A percentile compares a stretch with the other conserved stretches of the same genome.
These are phyloP conservation scores for Porodaedalea pini DNA, from an alignment of 1,284 basidiomycete genomes.

Conservation along the genomic window DNA sequence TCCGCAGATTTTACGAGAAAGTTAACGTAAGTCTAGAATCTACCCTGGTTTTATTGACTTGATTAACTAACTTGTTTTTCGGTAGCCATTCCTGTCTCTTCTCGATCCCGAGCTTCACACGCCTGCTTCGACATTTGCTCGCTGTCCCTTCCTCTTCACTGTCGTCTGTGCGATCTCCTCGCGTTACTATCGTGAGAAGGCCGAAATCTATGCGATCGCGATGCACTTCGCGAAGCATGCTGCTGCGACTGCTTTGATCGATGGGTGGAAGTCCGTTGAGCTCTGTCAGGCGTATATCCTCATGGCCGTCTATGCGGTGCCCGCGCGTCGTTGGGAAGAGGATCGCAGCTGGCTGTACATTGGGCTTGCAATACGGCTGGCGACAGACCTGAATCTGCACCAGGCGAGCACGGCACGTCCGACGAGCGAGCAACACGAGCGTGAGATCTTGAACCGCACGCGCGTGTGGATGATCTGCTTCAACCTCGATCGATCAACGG, in stretches of 20 bases:
- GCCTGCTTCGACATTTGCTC: constrained; percentile 64
- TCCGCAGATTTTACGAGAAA: constrained; percentile 58
- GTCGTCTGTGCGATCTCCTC: constrained; percentile 79
- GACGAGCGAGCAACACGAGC: constrained; percentile 61
- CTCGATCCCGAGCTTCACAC: constrained; percentile 74
- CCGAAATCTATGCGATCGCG: constrained; percentile 77
- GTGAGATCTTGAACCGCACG: constrained; percentile 77
- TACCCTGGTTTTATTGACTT: constrained; percentile 1
- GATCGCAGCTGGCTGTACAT: constrained; percentile 80
- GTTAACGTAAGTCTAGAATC: constrained; percentile 54
- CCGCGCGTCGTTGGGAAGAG: constrained; percentile 78
- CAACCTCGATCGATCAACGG: constrained; percentile 77
- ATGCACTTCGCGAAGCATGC: constrained; percentile 86
- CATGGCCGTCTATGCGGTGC: constrained; percentile 75
- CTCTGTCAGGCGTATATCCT: constrained; percentile 63
- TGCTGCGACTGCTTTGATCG: constrained; percentile 72
- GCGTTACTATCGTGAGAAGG: constrained; percentile 69
- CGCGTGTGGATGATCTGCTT: constrained; percentile 87
- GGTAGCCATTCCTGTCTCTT: constrained; percentile 69
- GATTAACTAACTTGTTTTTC: constrained; percentile 13
- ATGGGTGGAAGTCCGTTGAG: constrained; percentile 73
- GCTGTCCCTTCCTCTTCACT: constrained; percentile 80
- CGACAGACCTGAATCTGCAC: constrained; percentile 83
- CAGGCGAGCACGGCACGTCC: constrained; percentile 59
- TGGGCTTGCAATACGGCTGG: constrained; percentile 78